These are phyloP conservation scores for Alternaria rosae DNA, from an alignment of 2,329 filamentous ascomycete genomes.

Conservation along the genomic window DNA sequence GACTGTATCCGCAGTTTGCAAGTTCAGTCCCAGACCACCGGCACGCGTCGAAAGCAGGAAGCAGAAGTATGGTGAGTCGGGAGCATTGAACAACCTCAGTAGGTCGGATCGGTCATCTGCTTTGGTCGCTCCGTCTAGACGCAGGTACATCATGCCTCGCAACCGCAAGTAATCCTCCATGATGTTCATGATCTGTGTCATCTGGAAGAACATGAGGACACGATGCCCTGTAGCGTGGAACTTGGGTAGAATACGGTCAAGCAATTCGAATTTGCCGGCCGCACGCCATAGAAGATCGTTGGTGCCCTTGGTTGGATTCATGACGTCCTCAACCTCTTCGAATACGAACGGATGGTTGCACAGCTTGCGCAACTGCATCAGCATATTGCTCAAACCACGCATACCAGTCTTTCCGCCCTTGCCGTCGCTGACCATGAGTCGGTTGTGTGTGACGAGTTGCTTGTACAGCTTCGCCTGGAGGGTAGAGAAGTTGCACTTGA, in stretches of 20 bases:
- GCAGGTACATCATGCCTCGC: slow-evolving; percentile 83
- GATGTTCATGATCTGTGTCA: slow-evolving; percentile 99
- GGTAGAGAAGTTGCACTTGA: slow-evolving; percentile 98
- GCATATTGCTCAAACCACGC: slow-evolving; percentile 98
- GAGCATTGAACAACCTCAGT: slow-evolving; percentile 86
- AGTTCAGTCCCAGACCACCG: slow-evolving; percentile 94
- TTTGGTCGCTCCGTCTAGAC: slow-evolving; percentile 95
- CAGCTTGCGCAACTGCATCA: slow-evolving; percentile 98
- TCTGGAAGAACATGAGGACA: slow-evolving; percentile 99
- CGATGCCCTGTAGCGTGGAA: slow-evolving; percentile 91
- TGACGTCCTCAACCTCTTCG: slow-evolving; percentile 95
- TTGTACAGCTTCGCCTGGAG: slow-evolving; percentile 94
- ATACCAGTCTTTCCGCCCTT: slow-evolving; percentile 95
- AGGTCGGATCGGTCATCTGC: slow-evolving; percentile 95
- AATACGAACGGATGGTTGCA: slow-evolving; percentile 99
- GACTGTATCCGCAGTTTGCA: slow-evolving; percentile 97
- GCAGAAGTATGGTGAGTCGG: slow-evolving; percentile 92
- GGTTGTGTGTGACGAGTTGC: slow-evolving; percentile 96
- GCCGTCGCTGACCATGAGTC: slow-evolving; percentile 90
- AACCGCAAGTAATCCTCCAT: slow-evolving; percentile 98
- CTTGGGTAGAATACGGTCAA: slow-evolving; percentile 92
- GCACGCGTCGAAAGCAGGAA: slow-evolving; percentile 98
- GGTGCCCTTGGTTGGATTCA: slow-evolving; percentile 87
- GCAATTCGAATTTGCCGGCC: slow-evolving; percentile 93
- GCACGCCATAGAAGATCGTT: slow-evolving; percentile 97